phyloP scores from a whole-genome alignment of 2,329 filamentous ascomycete species.

The Coleophoma cylindrospora region DNA sequence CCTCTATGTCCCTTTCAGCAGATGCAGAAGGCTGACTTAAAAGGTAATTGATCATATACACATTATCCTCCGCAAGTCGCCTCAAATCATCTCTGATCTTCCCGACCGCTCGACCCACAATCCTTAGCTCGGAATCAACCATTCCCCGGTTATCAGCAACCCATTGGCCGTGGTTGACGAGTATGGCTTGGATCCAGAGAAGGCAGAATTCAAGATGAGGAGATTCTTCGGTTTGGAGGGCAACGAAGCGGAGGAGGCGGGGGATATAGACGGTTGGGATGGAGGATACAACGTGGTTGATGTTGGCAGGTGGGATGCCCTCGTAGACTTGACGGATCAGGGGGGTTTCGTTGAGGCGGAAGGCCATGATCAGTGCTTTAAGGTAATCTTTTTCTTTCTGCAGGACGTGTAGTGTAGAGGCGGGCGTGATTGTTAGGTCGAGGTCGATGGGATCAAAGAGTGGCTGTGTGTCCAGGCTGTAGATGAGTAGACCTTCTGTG shows the following conservation, averaged over 20 bases:
- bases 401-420: conserved; percentile 68
- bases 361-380: conserved; percentile 93
- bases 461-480: conserved; percentile 78
- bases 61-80: conserved; percentile 79
- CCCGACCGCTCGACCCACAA: conserved; percentile 74
- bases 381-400: conserved; percentile 72
- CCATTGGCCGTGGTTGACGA: conserved; percentile 80
- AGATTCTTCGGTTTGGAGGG: conserved; percentile 79
- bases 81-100: conserved; percentile 80
- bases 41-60: conserved; percentile 84
- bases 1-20: conserved; percentile 15
- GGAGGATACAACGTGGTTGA: conserved; percentile 71
- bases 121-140: conserved; percentile 78
- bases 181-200: conserved; percentile 79
- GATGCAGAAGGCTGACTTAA: conserved; percentile 42
- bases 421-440: conserved; percentile 87
- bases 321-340: conserved; percentile 85
- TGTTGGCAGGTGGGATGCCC: conserved; percentile 68
- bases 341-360: conserved; percentile 83
- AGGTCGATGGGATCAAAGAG: conserved; percentile 96
- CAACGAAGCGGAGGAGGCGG: conserved; percentile 80
- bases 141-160: conserved; percentile 75
- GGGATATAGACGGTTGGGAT: conserved; percentile 84
- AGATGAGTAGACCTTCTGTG: conserved; percentile 90
- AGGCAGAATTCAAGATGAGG: conserved; percentile 95